phyloP scores from a whole-genome alignment of 805 yeast species.

The Millerozyma miso region DNA sequence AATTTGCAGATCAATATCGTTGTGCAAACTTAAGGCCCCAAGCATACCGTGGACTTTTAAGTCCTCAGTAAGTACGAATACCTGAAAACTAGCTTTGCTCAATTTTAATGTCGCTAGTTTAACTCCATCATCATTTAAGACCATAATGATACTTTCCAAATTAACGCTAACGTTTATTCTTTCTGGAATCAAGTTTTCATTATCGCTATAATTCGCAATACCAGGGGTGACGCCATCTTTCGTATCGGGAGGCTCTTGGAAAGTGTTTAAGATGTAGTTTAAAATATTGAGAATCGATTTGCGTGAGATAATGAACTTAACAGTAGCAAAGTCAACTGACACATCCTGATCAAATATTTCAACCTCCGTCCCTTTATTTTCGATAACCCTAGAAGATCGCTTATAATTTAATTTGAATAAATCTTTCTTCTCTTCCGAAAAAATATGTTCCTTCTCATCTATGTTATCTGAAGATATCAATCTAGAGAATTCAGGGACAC shows the following conservation, averaged over 20 bases:
- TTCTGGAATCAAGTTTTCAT: conserved; percentile 57
- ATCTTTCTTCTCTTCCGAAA: conserved; percentile 27
- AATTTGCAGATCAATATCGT: conserved; percentile 66
- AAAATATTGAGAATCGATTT: conserved; percentile 72
- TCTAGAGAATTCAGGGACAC: conserved; percentile 60
- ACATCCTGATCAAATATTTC: conserved; percentile 78
- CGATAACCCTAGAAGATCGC: conserved; percentile 58
- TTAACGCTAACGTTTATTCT: conserved; percentile 65
- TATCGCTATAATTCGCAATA: conserved; percentile 34
- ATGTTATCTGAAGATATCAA: conserved; percentile 62
- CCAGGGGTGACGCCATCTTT: conserved; percentile 50
- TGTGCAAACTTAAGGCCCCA: conserved; percentile 76
- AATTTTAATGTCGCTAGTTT: conserved; percentile 76
- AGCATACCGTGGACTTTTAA: conserved; percentile 67
- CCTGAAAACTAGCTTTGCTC: conserved; percentile 65
- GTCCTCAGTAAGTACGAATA: conserved; percentile 68
- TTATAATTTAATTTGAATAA: conserved; percentile 58
- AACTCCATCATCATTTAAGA: conserved; percentile 78
- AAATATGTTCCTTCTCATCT: conserved; percentile 28
- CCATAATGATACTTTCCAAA: conserved; percentile 67
- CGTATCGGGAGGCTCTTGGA: conserved; percentile 72
- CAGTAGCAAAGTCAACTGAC: conserved; percentile 68
- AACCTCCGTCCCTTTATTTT: conserved; percentile 47
- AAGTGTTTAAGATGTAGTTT: conserved; percentile 80
- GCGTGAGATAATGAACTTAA: conserved; percentile 70